Base-by-base conservation (phyloP, 352 stramenopile species). In the Phytophthora rubi region DNA sequence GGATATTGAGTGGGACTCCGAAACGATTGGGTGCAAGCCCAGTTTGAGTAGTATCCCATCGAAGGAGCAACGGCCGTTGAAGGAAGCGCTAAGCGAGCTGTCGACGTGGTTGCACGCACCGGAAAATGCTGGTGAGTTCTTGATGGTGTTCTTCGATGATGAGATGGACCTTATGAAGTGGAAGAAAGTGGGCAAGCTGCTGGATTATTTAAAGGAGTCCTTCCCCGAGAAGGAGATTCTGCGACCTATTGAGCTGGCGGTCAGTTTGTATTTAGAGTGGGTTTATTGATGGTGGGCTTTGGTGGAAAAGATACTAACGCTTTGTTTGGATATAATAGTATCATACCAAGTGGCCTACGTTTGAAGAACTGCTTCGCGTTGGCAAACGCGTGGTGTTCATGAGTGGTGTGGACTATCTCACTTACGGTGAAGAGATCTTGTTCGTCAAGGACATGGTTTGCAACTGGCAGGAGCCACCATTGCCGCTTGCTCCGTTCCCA, bases 141-240 rank as follows among this genome's bases (percentile, higher is more conserved):
- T 95, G 45, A 79, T 95, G 64, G 73, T 95, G 23, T 95, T 94
- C 72, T 95, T 96, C 26, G 88, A 96, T 70, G 86, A 93, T 54
- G 86, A 96, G 45, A 73, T 62, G 8, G 81, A 90, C 53, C 61
- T 96, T 0, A 83, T 86, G 68, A 82, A 81, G 33, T 96, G 88
- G 88, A 90, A 96, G 37, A 96, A 96, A 59, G 80, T 94, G 6
- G 51, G 64, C 48, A 90, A 73, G 16, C 57, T 94, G 52, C 61
- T 94, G 49, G 79, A 81, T 9, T 86, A 91, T 64, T 63, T 96
- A 44, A 89, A 87, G 53, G 53, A 72, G 23, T 76, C 86, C n/a
- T 94, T 94, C 44, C 45, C 62, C 4, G 56, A 82, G 21, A 70
- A 85, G 18, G 85, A 94, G 59, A 91, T 93, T 21, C 64, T 96